Conservation (phyloP, 2,329 filamentous ascomycete genomes). For the Herpotrichia juniperi region DNA sequence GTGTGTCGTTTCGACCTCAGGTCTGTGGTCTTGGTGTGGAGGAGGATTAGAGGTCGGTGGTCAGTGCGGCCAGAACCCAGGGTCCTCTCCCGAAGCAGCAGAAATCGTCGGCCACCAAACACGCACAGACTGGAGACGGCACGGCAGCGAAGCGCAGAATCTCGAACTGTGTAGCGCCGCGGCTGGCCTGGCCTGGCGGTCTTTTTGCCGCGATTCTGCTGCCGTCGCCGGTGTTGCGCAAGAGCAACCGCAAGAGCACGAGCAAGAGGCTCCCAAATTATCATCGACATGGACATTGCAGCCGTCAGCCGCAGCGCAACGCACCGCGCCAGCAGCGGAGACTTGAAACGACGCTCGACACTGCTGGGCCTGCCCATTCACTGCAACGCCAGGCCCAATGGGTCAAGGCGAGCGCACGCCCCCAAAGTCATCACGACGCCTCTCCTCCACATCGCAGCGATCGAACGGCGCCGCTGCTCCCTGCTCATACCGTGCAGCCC, state of each 20-base stretch:
- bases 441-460: constrained; percentile 12
- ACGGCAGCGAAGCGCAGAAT: no score
- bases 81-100: no score
- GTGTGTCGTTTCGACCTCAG: no score
- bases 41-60: no score
- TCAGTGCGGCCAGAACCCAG: no score
- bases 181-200: background rate
- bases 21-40: no score
- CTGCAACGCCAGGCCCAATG: constrained; percentile 9
- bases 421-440: constrained; percentile 9
- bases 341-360: constrained; percentile 18
- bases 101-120: no score
- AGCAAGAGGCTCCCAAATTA: no score
- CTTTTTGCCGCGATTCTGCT: background rate
- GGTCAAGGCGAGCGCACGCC: constrained; percentile 4
- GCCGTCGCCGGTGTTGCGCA: background rate
- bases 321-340: constrained; percentile 2
- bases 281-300: no score
- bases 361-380: background rate
- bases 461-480: constrained; percentile 13
- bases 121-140: no score
- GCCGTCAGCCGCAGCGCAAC: constrained; percentile 7
- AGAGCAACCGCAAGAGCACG: background rate
- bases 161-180: no score
- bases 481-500: constrained; percentile 6